These are phyloP conservation scores for Pleurotus salmoneostramineus DNA, from an alignment of 768 basidiomycete species.

Conservation along the genomic window DNA sequence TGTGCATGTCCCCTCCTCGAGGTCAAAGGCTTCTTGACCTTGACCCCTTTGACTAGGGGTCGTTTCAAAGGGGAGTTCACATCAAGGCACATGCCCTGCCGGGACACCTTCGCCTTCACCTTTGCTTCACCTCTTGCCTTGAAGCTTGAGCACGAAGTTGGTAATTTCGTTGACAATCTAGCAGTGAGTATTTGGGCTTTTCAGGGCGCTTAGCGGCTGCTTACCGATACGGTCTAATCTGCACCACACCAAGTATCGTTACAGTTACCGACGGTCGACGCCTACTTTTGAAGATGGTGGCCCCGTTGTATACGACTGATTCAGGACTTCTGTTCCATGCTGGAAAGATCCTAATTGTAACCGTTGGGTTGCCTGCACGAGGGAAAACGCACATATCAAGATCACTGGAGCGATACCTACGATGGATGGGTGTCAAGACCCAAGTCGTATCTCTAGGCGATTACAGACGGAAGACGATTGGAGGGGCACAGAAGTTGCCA, in stretches of 20 bases:
- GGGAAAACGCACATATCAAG: conserved; percentile 97
- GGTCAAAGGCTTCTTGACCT: too few species aligned
- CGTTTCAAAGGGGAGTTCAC: too few species aligned
- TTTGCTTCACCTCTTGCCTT: too few species aligned
- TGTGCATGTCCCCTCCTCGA: too few species aligned
- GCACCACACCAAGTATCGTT: neutral
- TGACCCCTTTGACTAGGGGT: too few species aligned
- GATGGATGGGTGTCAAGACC: conserved; percentile 98
- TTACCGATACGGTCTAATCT: too few species aligned
- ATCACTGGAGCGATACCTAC: conserved; percentile 92
- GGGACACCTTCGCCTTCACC: too few species aligned
- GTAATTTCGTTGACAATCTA: too few species aligned
- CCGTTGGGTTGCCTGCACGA: conserved; percentile 90
- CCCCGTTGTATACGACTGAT: conserved; percentile 92
- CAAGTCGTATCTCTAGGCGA: conserved; percentile 94
- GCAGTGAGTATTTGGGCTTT: too few species aligned
- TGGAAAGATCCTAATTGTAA: conserved; percentile 91
- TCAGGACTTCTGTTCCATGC: conserved; percentile 87
- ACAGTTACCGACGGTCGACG: neutral
- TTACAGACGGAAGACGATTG: conserved; percentile 86
- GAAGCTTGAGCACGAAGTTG: too few species aligned
- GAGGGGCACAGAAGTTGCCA: conserved; percentile 84
- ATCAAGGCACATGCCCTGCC: too few species aligned
- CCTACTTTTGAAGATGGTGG: conserved; percentile 58
- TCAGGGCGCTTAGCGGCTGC: too few species aligned